Evolutionary conservation across 768 basidiomycete genomes (phyloP), one percentile per base, ranked within the genome.

Genomic region (Boletus rubropictus): DNA sequence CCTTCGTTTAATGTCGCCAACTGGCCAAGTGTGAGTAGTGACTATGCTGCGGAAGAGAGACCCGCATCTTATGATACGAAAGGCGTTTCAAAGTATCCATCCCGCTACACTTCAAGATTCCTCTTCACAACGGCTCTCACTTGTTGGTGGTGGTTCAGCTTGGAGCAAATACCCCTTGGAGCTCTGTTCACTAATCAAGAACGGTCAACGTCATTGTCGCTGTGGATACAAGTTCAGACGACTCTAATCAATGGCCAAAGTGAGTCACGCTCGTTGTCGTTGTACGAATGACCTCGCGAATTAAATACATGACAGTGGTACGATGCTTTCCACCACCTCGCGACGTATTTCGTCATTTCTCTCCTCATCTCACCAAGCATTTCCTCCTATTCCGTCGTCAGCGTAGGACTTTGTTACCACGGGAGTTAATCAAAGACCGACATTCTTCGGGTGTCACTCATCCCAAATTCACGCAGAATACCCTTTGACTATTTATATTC

Each of bases 381-480:
- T 86, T 59, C 85, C 85, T 2, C 80, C 82, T 3, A 76, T 85
- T 28, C 85, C 85, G 14, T 56, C 66, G 6, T 72, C 69, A 8
- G 55, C 70, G 0, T 71, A 71, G 3, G 72, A 72, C 11, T 88
- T 86, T 62, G 58, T 83, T 29, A 61, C 67, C 2, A 75, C 75
- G 5, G 84, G 85, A 29, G 73, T 87, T 1, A 86, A 82, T 57
- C 68, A 67, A 37, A 77, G 82, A 22, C 79, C 86, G 3, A 85
- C 84, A 0, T 89, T 91, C 69, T 90, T 89, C 67, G 89, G 89
- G 3, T 90, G 89, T 59, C 67, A 84, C 56, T 76, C 81, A 14
- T 59, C 44, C 3, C 60, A 73, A 38, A 62, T 22, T 4, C 74
- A 81, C 12, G 65, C 78, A 2, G 76, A 78, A 47, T 84, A 74